Conservation (phyloP, 1,284 basidiomycete species). For the Stygiomarasmius scandens region DNA sequence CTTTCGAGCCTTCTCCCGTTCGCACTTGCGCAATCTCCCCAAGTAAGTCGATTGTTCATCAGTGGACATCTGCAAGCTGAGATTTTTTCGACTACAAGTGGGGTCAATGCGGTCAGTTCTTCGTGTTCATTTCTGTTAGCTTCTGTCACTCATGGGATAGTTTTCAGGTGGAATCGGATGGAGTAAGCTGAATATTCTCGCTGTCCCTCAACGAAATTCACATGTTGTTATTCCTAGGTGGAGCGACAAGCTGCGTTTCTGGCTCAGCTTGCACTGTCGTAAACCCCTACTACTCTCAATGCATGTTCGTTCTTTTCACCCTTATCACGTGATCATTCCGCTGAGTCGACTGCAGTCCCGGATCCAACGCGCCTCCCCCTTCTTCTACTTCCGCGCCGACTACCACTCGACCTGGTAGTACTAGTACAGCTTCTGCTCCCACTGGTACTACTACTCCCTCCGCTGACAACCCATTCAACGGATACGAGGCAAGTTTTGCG, state of each 20-base stretch:
- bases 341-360: conserved; percentile 27
- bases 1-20: conserved; percentile 49
- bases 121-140: no score
- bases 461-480: conserved; percentile 56
- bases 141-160: not conserved
- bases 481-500: conserved; percentile 41
- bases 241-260: conserved; percentile 49
- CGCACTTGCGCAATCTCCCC: conserved; percentile 43
- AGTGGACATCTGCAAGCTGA: not conserved
- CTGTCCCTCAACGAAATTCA: not conserved
- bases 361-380: conserved; percentile 18
- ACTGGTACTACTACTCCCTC: conserved; percentile 37
- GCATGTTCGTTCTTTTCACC: conserved; percentile 43
- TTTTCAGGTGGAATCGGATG: conserved; percentile 41
- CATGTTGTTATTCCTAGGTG: conserved; percentile 34
- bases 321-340: not conserved
- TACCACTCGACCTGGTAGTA: conserved; percentile 3
- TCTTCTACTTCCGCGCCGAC: conserved; percentile 14
- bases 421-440: conserved; percentile 12
- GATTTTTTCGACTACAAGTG: conserved; percentile 7
- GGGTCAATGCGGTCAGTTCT: conserved; percentile 47
- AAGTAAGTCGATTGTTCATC: conserved; percentile 13
- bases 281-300: conserved; percentile 63
- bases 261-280: conserved; percentile 42
- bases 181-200: conserved; percentile 37